These are phyloP conservation scores for Ceratocystis harringtonii DNA, from an alignment of 2,329 filamentous ascomycete genomes.

Conservation along the genomic window DNA sequence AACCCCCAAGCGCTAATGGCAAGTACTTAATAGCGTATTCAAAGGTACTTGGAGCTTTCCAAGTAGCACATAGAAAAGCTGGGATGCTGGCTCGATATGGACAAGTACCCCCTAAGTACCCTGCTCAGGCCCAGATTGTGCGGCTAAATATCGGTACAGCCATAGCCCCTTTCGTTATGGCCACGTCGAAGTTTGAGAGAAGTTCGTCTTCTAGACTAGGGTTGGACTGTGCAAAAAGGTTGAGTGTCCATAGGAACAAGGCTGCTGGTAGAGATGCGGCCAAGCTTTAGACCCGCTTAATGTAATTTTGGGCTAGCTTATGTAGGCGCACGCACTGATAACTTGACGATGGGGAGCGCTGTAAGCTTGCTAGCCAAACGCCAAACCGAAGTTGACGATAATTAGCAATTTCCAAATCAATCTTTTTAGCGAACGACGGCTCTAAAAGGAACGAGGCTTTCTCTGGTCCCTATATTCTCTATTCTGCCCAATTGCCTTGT, in stretches of 20 bases:
- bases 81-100: background rate
- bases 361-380: background rate
- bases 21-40: background rate
- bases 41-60: background rate
- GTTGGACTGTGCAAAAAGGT: background rate
- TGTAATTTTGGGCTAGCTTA: background rate
- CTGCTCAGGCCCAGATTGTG: background rate
- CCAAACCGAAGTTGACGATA: slow-evolving; percentile 3
- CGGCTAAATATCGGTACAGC: slow-evolving; percentile 7
- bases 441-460: background rate
- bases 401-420: background rate
- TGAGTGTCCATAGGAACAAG: slow-evolving; percentile 1
- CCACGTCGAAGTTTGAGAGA: slow-evolving; percentile 14
- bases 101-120: slow-evolving; percentile 7
- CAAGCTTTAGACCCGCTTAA: background rate
- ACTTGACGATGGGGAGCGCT: background rate
- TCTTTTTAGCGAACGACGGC: background rate
- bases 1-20: slow-evolving; percentile 12
- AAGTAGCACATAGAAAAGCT: background rate
- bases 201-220: background rate
- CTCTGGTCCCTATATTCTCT: slow-evolving; percentile 5
- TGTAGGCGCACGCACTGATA: background rate
- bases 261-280: background rate
- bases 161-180: slow-evolving; percentile 12
- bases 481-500: background rate